Conservation (phyloP, 306 rosid species). For the Biancaea sappan region DNA sequence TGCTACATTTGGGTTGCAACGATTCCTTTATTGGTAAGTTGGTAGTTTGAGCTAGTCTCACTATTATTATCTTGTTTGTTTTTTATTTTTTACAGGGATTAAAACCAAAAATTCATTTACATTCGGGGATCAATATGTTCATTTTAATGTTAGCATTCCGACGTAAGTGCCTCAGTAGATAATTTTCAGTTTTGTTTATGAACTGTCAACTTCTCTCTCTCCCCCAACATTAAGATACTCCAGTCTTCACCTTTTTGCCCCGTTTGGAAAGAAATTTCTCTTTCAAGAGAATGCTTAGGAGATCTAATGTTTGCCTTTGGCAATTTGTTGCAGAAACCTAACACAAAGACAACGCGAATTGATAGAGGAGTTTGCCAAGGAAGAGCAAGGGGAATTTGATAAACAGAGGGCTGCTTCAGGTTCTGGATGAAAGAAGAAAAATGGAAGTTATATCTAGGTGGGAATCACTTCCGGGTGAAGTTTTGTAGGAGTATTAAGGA, state of each 20-base stretch:
- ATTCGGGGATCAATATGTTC: conserved; percentile 88
- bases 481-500: conserved; percentile 61
- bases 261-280: neutral
- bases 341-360: conserved; percentile 77
- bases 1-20: neutral
- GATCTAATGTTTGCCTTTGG: conserved; percentile 1
- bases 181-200: neutral
- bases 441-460: neutral
- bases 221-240: neutral
- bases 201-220: neutral
- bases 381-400: conserved; percentile 63
- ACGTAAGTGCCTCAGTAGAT: conserved; percentile 45
- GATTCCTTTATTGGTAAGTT: neutral
- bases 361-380: conserved; percentile 87
- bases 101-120: conserved; percentile 63
- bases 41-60: conserved; percentile 8
- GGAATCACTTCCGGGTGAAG: conserved; percentile 37
- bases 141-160: conserved; percentile 87
- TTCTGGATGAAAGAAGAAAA: conserved; percentile 46
- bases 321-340: conserved; percentile 54
- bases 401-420: conserved; percentile 56
- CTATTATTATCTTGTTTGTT: neutral
- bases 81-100: conserved; percentile 64
- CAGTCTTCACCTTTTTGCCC: neutral
- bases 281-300: neutral